Conservation (phyloP, 805 yeast species). For the Candida glaebosa region DNA sequence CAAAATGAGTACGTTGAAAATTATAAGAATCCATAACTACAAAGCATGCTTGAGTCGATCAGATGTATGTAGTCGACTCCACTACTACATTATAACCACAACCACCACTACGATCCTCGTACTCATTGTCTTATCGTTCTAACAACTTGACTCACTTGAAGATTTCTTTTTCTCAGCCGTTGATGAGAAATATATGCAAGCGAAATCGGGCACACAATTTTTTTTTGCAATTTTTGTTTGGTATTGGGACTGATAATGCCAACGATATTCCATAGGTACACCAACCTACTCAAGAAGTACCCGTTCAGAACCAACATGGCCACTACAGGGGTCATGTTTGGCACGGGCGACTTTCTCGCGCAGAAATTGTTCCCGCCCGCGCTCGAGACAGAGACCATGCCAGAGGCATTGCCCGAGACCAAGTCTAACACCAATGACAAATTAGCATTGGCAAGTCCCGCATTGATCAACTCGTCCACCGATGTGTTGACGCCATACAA, state of each 20-base stretch:
- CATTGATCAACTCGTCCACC: neutral
- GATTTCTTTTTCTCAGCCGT: neutral
- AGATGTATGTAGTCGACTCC: no score
- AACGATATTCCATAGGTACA: constrained; percentile 17
- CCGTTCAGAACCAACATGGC: constrained; percentile 55
- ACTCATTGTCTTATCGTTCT: neutral
- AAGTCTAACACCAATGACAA: no score
- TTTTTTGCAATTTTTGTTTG: neutral
- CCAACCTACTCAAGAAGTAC: constrained; percentile 32
- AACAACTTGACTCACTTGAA: neutral
- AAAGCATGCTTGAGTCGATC: no score
- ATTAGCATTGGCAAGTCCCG: neutral
- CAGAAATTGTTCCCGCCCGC: constrained; percentile 36
- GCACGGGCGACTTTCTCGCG: constrained; percentile 42
- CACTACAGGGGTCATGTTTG: constrained; percentile 47
- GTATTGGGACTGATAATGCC: constrained; percentile 7
- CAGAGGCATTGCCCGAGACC: neutral
- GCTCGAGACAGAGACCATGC: constrained; percentile 6
- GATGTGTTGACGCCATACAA: constrained; percentile 19
- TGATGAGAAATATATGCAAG: neutral
- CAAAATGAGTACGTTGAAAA: no score
- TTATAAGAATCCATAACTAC: no score
- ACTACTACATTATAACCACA: no score
- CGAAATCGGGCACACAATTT: neutral
- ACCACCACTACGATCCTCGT: no score